phyloP scores from a whole-genome alignment of 2,329 filamentous ascomycete species.

The Nannizzia gypsea region DNA sequence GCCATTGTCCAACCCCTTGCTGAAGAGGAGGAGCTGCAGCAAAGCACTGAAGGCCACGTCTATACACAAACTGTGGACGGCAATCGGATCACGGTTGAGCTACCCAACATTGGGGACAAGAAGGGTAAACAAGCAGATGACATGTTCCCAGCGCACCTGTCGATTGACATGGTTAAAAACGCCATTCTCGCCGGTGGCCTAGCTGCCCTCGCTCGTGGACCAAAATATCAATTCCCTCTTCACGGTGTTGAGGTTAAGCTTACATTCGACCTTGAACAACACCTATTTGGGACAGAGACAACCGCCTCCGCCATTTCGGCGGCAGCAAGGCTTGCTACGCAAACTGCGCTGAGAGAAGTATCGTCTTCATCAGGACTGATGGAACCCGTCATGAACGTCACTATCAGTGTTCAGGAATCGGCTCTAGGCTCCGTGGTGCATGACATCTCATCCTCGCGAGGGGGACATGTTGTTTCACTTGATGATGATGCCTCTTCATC shows the following conservation, averaged over 20 bases:
- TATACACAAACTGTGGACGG: constrained; percentile 47
- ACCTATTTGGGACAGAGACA: constrained; percentile 56
- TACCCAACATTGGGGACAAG: constrained; percentile 35
- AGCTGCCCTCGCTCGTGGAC: constrained; percentile 74
- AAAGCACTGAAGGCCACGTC: constrained; percentile 18
- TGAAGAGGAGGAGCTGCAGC: neutral
- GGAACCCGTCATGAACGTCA: constrained; percentile 86
- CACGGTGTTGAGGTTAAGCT: constrained; percentile 63
- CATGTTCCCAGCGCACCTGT: constrained; percentile 38
- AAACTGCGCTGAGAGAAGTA: constrained; percentile 53
- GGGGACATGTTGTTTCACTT: constrained; percentile 62
- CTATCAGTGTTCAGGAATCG: constrained; percentile 73
- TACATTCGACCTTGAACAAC: constrained; percentile 51
- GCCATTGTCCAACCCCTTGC: constrained; percentile 53
- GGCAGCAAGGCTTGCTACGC: constrained; percentile 56
- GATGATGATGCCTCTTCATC: constrained; percentile 37
- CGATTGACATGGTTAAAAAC: constrained; percentile 38
- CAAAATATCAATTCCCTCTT: constrained; percentile 66
- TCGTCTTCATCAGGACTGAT: constrained; percentile 54
- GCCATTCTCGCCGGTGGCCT: constrained; percentile 65
- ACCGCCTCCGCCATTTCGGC: constrained; percentile 56
- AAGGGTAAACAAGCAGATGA: constrained; percentile 5
- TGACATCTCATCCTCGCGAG: constrained; percentile 61
- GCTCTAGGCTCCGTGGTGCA: constrained; percentile 73
- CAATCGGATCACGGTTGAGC: constrained; percentile 53